Conservation (phyloP, 129 eudicot species). For the Glebionis coronaria region DNA sequence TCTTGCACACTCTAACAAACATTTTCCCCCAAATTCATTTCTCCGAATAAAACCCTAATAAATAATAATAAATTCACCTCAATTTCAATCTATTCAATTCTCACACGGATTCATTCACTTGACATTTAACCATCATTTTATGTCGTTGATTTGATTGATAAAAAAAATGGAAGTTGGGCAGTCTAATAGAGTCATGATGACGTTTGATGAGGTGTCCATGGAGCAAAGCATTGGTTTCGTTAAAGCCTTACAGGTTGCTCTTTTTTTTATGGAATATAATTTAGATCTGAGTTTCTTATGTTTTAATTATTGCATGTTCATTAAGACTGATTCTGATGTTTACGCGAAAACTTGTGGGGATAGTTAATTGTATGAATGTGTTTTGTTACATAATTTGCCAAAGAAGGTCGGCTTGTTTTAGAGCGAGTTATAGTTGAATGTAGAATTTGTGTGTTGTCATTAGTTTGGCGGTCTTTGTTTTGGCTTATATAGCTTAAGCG, state of each 20-base stretch:
- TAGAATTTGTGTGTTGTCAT: no score
- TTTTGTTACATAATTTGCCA: no score
- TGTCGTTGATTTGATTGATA: no score
- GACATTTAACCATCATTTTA: constrained; percentile 11
- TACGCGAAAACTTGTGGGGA: no score
- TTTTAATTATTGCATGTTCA: no score
- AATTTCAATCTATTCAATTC: constrained; percentile 15
- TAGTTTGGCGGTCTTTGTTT: no score
- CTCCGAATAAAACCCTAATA: not conserved
- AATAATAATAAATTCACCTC: not conserved
- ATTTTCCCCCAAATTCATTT: constrained; percentile 22
- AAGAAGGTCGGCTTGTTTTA: no score
- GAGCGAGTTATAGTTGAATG: no score
- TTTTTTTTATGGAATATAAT: not conserved
- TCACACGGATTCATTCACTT: not conserved
- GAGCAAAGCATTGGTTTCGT: constrained; percentile 85
- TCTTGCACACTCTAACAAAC: constrained; percentile 21
- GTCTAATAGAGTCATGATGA: constrained; percentile 30
- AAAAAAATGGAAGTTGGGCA: constrained; percentile 39
- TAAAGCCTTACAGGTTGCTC: constrained; percentile 78
- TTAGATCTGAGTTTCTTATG: constrained; percentile 38
- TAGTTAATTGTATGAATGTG: no score
- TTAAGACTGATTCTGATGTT: no score
- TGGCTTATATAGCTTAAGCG: no score
- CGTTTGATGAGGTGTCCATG: constrained; percentile 76